Evolutionary conservation across 2,329 filamentous ascomycete genomes (phyloP).

Genomic region (Cadophora sp.): DNA sequence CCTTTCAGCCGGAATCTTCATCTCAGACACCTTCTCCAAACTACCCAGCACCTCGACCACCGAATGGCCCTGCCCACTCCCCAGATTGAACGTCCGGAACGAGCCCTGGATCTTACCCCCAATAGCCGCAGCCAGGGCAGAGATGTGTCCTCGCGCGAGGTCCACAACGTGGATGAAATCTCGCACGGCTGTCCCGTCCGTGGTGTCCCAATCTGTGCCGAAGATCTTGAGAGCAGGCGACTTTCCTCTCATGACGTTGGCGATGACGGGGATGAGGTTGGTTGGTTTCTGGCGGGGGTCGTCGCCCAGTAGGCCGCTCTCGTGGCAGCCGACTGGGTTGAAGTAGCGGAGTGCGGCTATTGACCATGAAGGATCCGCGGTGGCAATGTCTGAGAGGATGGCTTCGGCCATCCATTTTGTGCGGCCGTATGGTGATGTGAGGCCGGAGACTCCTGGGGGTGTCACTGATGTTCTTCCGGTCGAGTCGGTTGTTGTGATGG

Average conservation of each 20-base stretch:
- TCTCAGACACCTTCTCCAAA: constrained; percentile 46
- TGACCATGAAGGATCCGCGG: constrained; percentile 65
- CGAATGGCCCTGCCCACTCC: constrained; percentile 51
- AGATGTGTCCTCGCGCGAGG: constrained; percentile 66
- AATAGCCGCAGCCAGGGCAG: constrained; percentile 54
- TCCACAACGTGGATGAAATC: constrained; percentile 73
- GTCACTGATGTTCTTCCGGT: constrained; percentile 43
- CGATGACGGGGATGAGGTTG: constrained; percentile 68
- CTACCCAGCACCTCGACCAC: constrained; percentile 50
- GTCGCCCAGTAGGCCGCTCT: constrained; percentile 66
- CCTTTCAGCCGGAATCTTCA: constrained; percentile 45
- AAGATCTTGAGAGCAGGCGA: constrained; percentile 62
- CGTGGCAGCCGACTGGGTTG: constrained; percentile 69
- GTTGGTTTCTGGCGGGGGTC: constrained; percentile 65
- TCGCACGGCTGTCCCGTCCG: constrained; percentile 67
- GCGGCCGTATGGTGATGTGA: constrained; percentile 68
- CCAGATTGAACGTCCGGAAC: constrained; percentile 52
- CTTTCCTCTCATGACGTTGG: constrained; percentile 63
- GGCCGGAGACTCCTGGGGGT: constrained; percentile 57
- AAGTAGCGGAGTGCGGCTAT: constrained; percentile 70
- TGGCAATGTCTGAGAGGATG: constrained; percentile 65
- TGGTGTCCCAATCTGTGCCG: constrained; percentile 67
- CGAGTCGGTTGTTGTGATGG: constrained; percentile 49
- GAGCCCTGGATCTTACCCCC: constrained; percentile 45
- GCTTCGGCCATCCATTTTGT: constrained; percentile 72